phyloP scores from a whole-genome alignment of 1,284 basidiomycete species.

The Ceratobasidium sp. region DNA sequence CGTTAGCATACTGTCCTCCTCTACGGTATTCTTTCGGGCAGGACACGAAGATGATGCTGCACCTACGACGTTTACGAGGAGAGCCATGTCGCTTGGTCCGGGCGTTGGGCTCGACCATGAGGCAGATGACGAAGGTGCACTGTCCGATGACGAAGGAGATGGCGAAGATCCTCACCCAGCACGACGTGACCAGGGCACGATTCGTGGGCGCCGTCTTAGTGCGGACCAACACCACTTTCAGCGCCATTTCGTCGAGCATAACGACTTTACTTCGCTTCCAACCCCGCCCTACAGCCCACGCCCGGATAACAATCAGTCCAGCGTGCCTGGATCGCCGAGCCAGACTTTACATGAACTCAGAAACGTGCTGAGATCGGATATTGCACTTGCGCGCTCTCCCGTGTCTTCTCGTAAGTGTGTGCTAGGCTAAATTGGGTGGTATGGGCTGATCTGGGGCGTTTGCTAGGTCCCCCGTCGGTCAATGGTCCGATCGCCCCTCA shows the following conservation, averaged over 20 bases:
- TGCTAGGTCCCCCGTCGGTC: slow-evolving; percentile 27
- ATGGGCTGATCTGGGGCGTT: background rate
- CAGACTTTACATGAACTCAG: slow-evolving; percentile 63
- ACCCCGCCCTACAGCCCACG: slow-evolving; percentile 40
- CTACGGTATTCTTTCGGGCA: slow-evolving; percentile 80
- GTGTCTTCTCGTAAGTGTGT: slow-evolving; percentile 19
- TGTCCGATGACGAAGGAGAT: slow-evolving; percentile 59
- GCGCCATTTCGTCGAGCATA: slow-evolving; percentile 45
- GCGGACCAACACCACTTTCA: slow-evolving; percentile 44
- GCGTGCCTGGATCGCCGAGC: slow-evolving; percentile 52
- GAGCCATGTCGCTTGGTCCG: slow-evolving; percentile 85
- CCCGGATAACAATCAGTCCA: slow-evolving; percentile 16
- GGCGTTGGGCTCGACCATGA: slow-evolving; percentile 63
- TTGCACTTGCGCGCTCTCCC: slow-evolving; percentile 52
- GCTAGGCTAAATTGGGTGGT: background rate
- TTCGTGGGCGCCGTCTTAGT: slow-evolving; percentile 42
- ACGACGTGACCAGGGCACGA: slow-evolving; percentile 35
- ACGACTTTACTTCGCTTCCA: slow-evolving; percentile 16
- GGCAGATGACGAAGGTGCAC: slow-evolving; percentile 54
- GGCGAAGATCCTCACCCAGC: slow-evolving; percentile 49
- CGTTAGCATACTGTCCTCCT: slow-evolving; percentile 80
- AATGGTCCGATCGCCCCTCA: background rate
- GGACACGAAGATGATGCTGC: slow-evolving; percentile 48
- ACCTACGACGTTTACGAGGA: slow-evolving; percentile 55
- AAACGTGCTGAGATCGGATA: slow-evolving; percentile 56